These are phyloP conservation scores for Actinidia arguta DNA, from an alignment of 179 eudicot genomes.

Conservation along the genomic window DNA sequence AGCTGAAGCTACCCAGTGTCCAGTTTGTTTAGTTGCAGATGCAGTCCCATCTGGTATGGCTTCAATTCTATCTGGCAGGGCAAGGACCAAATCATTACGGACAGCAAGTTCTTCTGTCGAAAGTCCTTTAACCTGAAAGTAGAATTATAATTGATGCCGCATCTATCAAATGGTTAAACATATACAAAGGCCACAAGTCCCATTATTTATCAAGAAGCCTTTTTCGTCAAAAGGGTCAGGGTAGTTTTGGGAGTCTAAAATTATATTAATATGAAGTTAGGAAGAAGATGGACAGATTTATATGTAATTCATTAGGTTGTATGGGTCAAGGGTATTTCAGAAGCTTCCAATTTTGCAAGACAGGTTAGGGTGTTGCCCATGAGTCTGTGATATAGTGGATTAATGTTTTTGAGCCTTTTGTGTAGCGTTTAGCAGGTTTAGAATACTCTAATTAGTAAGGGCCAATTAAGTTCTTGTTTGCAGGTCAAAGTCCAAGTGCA, in stretches of 20 bases:
- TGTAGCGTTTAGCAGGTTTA: neutral
- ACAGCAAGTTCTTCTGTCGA: slow-evolving; percentile 86
- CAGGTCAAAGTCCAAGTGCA: neutral
- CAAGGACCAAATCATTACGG: slow-evolving; percentile 91
- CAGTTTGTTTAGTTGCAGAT: slow-evolving; percentile 71
- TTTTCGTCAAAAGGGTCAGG: neutral
- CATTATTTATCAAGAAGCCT: neutral
- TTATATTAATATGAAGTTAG: neutral
- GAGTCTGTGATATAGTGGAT: neutral
- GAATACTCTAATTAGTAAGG: neutral
- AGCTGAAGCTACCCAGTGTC: slow-evolving; percentile 89
- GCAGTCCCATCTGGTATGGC: slow-evolving; percentile 96
- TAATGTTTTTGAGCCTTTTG: neutral
- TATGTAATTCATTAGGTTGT: neutral
- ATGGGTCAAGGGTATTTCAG: neutral
- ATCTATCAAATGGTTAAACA: neutral
- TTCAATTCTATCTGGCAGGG: slow-evolving; percentile 90
- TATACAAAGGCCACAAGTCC: neutral
- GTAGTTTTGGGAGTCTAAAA: neutral
- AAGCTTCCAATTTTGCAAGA: neutral
- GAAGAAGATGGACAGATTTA: neutral
- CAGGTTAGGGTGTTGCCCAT: neutral
- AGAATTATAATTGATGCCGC: neutral
- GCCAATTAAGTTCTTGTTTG: neutral
- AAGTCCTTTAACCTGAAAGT: slow-evolving; percentile 89